Conservation (phyloP, 805 yeast species). For the Naumovozyma castellii region DNA sequence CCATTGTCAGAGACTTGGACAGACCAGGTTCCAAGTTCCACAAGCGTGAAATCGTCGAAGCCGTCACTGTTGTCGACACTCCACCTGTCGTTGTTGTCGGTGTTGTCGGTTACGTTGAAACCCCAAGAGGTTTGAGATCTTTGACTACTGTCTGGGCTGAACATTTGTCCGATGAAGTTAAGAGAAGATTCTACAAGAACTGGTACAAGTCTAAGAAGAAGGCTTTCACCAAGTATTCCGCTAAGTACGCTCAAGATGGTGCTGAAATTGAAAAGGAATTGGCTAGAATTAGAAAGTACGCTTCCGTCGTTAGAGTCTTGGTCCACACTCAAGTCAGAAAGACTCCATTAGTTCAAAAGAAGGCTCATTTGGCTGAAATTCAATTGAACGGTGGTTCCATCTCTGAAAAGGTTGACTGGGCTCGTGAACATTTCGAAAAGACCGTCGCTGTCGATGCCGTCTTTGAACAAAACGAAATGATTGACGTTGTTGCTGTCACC, state of each 20-base stretch:
- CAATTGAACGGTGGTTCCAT: conserved; percentile 99
- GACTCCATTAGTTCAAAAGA: conserved; percentile 98
- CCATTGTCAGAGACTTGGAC: conserved; percentile 99
- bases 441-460: conserved; percentile 92
- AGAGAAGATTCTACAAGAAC: conserved; percentile 99
- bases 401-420: conserved; percentile 97
- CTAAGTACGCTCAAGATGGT: conserved; percentile 91
- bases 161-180: conserved; percentile 97
- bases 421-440: conserved; percentile 98
- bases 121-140: conserved; percentile 99
- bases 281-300: conserved; percentile 98
- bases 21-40: conserved; percentile 99
- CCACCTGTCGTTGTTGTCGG: conserved; percentile 99
- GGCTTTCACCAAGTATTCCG: conserved; percentile 99
- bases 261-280: conserved; percentile 87
- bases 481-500: conserved; percentile 98
- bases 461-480: conserved; percentile 97
- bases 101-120: conserved; percentile 99
- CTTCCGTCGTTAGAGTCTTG: conserved; percentile 95
- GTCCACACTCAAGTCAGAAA: conserved; percentile 99
- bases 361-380: conserved; percentile 99
- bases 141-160: conserved; percentile 99
- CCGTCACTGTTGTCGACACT: conserved; percentile 97
- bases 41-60: conserved; percentile 99
- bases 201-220: conserved; percentile 99